Evolutionary conservation across 2,329 filamentous ascomycete species (phyloP).

Genomic region (Diaporthe sp.): DNA sequence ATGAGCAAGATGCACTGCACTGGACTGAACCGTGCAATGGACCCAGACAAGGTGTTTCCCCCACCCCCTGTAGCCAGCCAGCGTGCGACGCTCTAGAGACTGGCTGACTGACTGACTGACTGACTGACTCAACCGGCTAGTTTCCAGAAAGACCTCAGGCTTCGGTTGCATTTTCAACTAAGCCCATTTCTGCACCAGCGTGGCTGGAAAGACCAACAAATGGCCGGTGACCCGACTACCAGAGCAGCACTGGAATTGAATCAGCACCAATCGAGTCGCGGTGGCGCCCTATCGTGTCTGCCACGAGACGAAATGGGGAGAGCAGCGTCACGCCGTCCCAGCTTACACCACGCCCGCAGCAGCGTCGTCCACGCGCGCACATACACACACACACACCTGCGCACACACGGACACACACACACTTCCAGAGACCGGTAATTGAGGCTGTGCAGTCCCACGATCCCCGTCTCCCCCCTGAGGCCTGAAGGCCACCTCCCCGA

Average conservation of each 20-base stretch:
- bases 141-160: conserved; percentile 39
- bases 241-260: conserved; percentile 15
- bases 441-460: conserved; percentile 40
- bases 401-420: background rate
- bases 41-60: background rate
- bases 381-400: background rate
- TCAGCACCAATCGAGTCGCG: conserved; percentile 27
- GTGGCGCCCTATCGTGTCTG: conserved; percentile 35
- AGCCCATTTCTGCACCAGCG: conserved; percentile 9
- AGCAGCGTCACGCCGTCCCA: conserved; percentile 33
- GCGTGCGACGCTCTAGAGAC: background rate
- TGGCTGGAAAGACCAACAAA: conserved; percentile 9
- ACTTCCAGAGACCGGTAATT: conserved; percentile 28
- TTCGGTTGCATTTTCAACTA: conserved; percentile 37
- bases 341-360: conserved; percentile 23
- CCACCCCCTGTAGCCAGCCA: background rate
- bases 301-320: conserved; percentile 34
- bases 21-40: background rate
- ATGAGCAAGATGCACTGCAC: background rate
- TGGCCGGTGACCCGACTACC: conserved; percentile 23
- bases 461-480: conserved; percentile 28
- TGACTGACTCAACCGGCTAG: conserved; percentile 28
- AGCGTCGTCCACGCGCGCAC: conserved; percentile 10
- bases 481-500: conserved; percentile 26
- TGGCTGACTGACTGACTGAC: background rate